phyloP scores from a whole-genome alignment of 2,329 filamentous ascomycete species.

The Penicillium sp. region DNA sequence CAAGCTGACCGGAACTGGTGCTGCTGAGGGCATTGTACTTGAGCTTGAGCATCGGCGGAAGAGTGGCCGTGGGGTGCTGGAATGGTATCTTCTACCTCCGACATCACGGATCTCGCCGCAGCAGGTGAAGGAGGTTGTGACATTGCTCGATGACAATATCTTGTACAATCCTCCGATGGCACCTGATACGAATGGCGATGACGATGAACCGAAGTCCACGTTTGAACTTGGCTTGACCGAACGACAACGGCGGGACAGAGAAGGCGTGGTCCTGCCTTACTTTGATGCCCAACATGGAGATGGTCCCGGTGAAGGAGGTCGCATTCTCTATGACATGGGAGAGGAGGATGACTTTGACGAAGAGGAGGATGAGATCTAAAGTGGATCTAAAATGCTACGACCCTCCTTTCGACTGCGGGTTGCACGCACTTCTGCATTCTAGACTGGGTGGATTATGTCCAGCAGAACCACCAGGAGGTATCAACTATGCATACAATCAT shows the following conservation, averaged over 20 bases:
- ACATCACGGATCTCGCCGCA: slow-evolving; percentile 41
- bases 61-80: slow-evolving; percentile 69
- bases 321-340: slow-evolving; percentile 96
- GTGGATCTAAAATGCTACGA: neutral
- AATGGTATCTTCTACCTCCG: slow-evolving; percentile 58
- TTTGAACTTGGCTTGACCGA: slow-evolving; percentile 86
- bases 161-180: slow-evolving; percentile 53
- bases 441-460: neutral
- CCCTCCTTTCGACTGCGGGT: neutral
- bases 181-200: slow-evolving; percentile 38
- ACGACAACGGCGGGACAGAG: slow-evolving; percentile 77
- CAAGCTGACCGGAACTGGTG: slow-evolving; percentile 27
- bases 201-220: slow-evolving; percentile 62
- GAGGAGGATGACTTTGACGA: slow-evolving; percentile 95
- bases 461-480: slow-evolving; percentile 22
- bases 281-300: slow-evolving; percentile 83
- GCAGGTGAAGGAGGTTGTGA: slow-evolving; percentile 48
- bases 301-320: slow-evolving; percentile 72
- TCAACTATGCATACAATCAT: slow-evolving; percentile 37
- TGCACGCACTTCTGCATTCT: neutral
- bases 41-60: slow-evolving; percentile 82
- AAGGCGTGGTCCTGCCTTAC: slow-evolving; percentile 87
- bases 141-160: slow-evolving; percentile 70
- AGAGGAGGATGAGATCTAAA: slow-evolving; percentile 82
- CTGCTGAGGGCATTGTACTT: slow-evolving; percentile 61